phyloP scores from a whole-genome alignment of 2,329 filamentous ascomycete genomes.

The Phialophora chinensis region DNA sequence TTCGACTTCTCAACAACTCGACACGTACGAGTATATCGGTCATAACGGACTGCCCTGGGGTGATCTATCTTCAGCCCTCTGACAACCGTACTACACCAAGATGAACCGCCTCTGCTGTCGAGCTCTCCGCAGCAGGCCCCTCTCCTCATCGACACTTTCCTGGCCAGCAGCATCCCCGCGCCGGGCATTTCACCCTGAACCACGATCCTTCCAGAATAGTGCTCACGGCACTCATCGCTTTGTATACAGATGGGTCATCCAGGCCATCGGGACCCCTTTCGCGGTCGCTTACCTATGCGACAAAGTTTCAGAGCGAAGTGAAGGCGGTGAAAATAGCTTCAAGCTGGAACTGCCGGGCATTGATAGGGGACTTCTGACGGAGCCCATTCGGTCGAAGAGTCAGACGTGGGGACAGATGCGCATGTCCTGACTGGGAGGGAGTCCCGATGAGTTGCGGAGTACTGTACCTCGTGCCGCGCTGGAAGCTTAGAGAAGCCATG shows the following conservation, averaged over 20 bases:
- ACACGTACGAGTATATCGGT: neutral
- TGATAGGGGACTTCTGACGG: slow-evolving; percentile 24
- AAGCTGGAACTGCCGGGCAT: slow-evolving; percentile 26
- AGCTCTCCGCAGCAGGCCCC: neutral
- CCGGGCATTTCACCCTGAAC: slow-evolving; percentile 29
- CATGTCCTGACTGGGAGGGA: neutral
- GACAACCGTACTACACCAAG: neutral
- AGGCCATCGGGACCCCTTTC: slow-evolving; percentile 31
- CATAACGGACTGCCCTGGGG: neutral
- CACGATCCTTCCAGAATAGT: slow-evolving; percentile 26
- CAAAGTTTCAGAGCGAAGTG: slow-evolving; percentile 22
- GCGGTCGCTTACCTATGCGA: slow-evolving; percentile 33
- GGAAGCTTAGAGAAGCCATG: neutral
- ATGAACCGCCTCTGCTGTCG: neutral
- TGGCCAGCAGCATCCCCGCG: too few species aligned
- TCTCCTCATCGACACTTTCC: neutral
- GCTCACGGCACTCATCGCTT: slow-evolving; percentile 30
- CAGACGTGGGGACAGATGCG: slow-evolving; percentile 22
- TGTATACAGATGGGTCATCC: slow-evolving; percentile 32
- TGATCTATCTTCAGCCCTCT: neutral
- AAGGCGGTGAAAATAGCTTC: slow-evolving; percentile 23
- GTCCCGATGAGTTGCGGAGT: neutral
- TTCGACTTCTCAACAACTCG: neutral
- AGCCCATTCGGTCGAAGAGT: slow-evolving; percentile 28
- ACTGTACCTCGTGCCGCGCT: neutral